Evolutionary conservation across 2,329 filamentous ascomycete species (phyloP), one percentile per base, ranked within the genome.

Genomic region (Monosporascus sp.): DNA sequence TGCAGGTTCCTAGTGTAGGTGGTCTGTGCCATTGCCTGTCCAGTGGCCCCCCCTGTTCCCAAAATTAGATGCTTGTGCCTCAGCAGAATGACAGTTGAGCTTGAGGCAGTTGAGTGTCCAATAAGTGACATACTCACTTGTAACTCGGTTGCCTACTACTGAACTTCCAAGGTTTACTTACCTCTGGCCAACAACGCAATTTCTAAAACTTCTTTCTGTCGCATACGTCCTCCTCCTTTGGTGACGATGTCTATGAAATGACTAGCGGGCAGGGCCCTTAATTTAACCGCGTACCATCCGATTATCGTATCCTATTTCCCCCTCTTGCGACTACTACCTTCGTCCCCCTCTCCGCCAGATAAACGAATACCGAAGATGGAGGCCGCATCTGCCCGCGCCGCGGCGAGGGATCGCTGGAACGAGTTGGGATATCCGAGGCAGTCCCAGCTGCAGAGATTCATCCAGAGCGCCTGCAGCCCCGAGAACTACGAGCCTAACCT

Each of bases 401-500:
- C 93, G 68, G 88, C 92, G 66, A 86, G 93, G 75, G 93, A 97
- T 78, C 91, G 92, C 72, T 97, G 94, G 81, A 85, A 86, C 74
- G 87, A 87, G 70, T 87, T 88, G 74, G 85, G 86, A 69, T 85
- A 88, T 70, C 85, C 89, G 58, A 84, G 88, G 52, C 84, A 88
- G 59, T 93, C 92, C 54, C 90, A 92, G 70, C 83, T 99, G 56
- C 92, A 96, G 76, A 88, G 94, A 73, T 97, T 92, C 73, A 96
- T 99, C 72, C 86, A 94, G 70, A 92, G 92, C 75, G 93, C 94
- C 60, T 97, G 94, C 77, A 95, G 94, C 66, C 90, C 94, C 50
- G 89, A 96, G 71, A 97, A 97, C 76, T 97, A 91, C 77, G 94
- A 99, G 77, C 93, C 94, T 58, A 97, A 99, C 69, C 87, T 99